phyloP scores from a whole-genome alignment of 2,329 filamentous ascomycete genomes.

The Fusarium pseudograminearum region DNA sequence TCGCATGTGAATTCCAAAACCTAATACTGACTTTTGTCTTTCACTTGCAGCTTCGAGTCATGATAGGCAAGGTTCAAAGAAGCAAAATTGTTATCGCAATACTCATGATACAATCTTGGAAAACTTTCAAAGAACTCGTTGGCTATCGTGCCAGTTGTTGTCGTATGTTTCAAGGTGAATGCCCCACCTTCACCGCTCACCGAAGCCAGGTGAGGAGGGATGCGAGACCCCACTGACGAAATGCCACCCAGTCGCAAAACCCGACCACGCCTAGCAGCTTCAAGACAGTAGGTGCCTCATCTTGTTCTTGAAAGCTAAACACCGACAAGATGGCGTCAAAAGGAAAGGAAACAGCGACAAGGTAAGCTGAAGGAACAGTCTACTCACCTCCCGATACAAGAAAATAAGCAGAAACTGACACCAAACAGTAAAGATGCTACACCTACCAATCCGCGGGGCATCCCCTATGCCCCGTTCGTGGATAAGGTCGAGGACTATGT shows the following conservation, averaged over 20 bases:
- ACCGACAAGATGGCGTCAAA: constrained; percentile 56
- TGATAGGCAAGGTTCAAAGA: too few relatives aligned
- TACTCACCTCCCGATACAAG: neutral
- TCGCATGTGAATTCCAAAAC: too few relatives aligned
- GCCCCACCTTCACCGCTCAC: constrained; percentile 50
- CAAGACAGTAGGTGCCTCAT: constrained; percentile 33
- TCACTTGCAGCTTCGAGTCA: too few relatives aligned
- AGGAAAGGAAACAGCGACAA: constrained; percentile 54
- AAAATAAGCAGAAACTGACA: constrained; percentile 28
- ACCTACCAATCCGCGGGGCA: constrained; percentile 82
- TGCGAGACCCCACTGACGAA: constrained; percentile 48
- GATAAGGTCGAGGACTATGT: constrained; percentile 92
- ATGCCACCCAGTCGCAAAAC: constrained; percentile 49
- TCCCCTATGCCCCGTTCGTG: constrained; percentile 86
- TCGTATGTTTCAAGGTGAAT: constrained; percentile 13
- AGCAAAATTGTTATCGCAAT: too few relatives aligned
- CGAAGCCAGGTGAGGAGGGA: constrained; percentile 34
- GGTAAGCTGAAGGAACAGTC: constrained; percentile 46
- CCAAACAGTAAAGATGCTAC: constrained; percentile 60
- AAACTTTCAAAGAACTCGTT: neutral
- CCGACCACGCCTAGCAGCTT: constrained; percentile 43
- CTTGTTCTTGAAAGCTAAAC: constrained; percentile 37
- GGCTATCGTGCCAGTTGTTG: neutral
- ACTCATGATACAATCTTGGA: neutral
- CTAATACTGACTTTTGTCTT: too few relatives aligned